Percentiles rank a stretch among this genome's conserved stretches.
phyloP scores from a whole-genome alignment of 306 rosid species.

The Gastrolobium villosum region DNA sequence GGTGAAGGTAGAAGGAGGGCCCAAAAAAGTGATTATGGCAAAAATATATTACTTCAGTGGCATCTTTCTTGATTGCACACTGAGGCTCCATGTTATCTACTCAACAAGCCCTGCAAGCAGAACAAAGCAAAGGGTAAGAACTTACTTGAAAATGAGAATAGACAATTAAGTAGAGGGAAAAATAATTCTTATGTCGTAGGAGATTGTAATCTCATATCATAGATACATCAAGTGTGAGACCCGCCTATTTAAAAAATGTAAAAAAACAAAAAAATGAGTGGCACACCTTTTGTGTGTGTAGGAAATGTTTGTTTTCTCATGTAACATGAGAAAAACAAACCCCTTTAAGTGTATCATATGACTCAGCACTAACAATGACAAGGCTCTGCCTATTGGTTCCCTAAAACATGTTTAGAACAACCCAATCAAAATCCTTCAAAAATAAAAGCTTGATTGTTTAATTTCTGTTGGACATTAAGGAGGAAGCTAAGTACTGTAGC shows the following conservation, averaged over 20 bases:
- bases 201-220: too few species aligned
- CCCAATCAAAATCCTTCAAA: constrained; percentile 1
- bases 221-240: too few species aligned
- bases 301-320: too few species aligned
- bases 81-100: constrained; percentile 61
- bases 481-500: not conserved
- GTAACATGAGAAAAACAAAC: too few species aligned
- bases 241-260: too few species aligned
- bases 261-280: too few species aligned
- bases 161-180: too few species aligned
- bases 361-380: not conserved
- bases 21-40: not conserved
- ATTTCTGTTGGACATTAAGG: too few species aligned
- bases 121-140: not conserved
- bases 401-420: constrained; percentile 3
- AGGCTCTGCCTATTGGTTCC: constrained; percentile 1
- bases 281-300: too few species aligned
- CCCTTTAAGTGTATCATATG: not conserved
- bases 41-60: constrained; percentile 64
- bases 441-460: not conserved
- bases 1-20: not conserved
- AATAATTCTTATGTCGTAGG: too few species aligned
- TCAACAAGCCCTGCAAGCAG: constrained; percentile 34
- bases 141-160: not conserved
- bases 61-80: constrained; percentile 76